A percentile compares a stretch with the other conserved stretches of the same genome.
Evolutionary conservation across 805 yeast genomes (phyloP).

Genomic region (Debaryomyces prosopidis): DNA sequence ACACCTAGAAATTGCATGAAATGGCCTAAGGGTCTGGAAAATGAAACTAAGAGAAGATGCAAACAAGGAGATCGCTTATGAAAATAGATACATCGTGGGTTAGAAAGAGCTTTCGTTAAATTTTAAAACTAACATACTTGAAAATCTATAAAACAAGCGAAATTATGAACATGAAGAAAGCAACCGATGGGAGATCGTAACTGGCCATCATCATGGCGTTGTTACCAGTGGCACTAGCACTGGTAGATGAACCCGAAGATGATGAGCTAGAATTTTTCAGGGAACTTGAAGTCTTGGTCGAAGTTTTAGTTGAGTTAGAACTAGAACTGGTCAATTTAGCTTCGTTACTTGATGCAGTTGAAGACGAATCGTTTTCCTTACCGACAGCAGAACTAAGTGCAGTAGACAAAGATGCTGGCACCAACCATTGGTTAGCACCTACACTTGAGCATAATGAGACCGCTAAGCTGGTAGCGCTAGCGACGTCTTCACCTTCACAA

Average conservation of each 20-base stretch:
- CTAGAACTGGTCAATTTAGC: neutral
- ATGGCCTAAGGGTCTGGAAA: no score
- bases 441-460: conserved; percentile 39
- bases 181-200: no score
- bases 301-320: neutral
- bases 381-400: conserved; percentile 26
- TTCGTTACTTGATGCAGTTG: neutral
- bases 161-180: no score
- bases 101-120: no score
- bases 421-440: conserved; percentile 45
- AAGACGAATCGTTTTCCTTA: neutral
- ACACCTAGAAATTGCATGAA: no score
- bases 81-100: no score
- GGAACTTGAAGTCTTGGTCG: neutral
- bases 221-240: no score
- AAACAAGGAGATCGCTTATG: no score
- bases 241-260: neutral
- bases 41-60: no score
- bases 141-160: no score
- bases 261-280: neutral
- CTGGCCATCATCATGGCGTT: no score
- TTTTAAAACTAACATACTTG: no score
- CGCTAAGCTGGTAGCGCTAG: conserved; percentile 41
- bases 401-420: conserved; percentile 43
- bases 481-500: conserved; percentile 39